These are phyloP conservation scores for Talaromyces thailandensis DNA, from an alignment of 495 filamentous ascomycete genomes.

Conservation along the genomic window DNA sequence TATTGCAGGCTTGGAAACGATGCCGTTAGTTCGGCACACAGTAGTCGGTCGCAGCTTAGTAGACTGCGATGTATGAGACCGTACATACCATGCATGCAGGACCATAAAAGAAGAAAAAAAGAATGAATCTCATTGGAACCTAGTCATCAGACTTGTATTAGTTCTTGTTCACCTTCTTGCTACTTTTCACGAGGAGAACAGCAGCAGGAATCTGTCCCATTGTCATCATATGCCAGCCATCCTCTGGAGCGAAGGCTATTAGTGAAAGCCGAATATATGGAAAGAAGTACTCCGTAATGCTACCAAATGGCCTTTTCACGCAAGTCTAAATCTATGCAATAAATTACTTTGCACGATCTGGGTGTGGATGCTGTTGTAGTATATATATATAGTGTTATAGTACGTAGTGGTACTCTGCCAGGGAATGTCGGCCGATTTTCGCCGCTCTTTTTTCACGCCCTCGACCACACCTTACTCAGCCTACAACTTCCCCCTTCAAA, in stretches of 20 bases:
- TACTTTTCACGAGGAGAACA: neutral
- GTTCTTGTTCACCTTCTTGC: neutral
- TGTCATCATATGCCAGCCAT: neutral
- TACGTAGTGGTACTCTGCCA: neutral
- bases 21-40: neutral
- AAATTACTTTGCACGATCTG: too few relatives aligned
- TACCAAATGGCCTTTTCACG: neutral
- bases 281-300: neutral
- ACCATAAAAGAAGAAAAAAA: neutral
- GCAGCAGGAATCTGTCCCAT: neutral
- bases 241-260: neutral
- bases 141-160: neutral
- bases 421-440: constrained; percentile 4
- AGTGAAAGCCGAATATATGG: neutral
- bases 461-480: neutral
- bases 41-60: neutral
- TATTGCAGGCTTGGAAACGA: neutral
- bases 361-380: neutral
- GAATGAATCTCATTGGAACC: neutral
- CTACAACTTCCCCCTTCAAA: neutral
- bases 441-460: neutral
- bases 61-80: neutral
- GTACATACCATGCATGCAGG: neutral
- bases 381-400: neutral
- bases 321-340: too few relatives aligned